Percentiles rank a stretch among this genome's conserved stretches.
phyloP scores from a whole-genome alignment of 208 protist genomes.

The Novymonas esmeraldas region DNA sequence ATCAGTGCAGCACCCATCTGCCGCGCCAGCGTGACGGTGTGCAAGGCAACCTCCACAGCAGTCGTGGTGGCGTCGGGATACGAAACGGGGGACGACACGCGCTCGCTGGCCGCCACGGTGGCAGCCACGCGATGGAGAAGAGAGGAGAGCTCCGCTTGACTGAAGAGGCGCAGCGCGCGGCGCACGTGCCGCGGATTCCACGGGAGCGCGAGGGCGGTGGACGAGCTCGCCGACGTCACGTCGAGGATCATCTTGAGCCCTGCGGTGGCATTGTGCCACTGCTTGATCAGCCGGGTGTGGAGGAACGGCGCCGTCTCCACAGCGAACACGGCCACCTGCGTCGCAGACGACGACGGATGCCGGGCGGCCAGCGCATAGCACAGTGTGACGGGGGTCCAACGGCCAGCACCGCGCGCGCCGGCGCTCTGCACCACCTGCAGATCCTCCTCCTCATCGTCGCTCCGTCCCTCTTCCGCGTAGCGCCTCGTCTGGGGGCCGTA shows the following conservation, averaged over 20 bases:
- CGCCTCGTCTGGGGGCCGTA: conserved; percentile 18
- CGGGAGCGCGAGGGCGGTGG: conserved; percentile 37
- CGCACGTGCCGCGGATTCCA: conserved; percentile 81
- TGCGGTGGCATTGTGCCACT: conserved; percentile 80
- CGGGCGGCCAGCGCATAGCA: conserved; percentile 56
- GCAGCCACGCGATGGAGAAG: conserved; percentile 31
- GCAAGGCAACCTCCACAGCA: conserved; percentile 54
- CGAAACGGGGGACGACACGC: conserved; percentile 15
- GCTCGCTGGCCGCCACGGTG: conserved; percentile 24
- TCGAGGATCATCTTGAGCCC: conserved; percentile 51
- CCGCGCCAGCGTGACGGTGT: conserved; percentile 64
- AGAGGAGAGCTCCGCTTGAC: conserved; percentile 30
- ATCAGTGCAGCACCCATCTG: conserved; percentile 58
- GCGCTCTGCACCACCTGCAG: conserved; percentile 25
- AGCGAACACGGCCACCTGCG: conserved; percentile 48
- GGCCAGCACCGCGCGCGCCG: conserved; percentile 6
- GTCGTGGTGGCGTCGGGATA: conserved; percentile 50
- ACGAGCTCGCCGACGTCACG: conserved; percentile 13
- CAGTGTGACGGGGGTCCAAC: conserved; percentile 52
- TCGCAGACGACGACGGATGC: not conserved
- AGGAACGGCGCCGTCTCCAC: conserved; percentile 64
- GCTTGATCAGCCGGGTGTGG: conserved; percentile 78
- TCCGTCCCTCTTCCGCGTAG: conserved; percentile 7
- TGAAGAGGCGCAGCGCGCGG: conserved; percentile 61
- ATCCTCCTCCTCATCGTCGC: conserved; percentile 18